Base-by-base conservation (phyloP, 2,329 filamentous ascomycete species). In the Stachybotrys echinatus region DNA sequence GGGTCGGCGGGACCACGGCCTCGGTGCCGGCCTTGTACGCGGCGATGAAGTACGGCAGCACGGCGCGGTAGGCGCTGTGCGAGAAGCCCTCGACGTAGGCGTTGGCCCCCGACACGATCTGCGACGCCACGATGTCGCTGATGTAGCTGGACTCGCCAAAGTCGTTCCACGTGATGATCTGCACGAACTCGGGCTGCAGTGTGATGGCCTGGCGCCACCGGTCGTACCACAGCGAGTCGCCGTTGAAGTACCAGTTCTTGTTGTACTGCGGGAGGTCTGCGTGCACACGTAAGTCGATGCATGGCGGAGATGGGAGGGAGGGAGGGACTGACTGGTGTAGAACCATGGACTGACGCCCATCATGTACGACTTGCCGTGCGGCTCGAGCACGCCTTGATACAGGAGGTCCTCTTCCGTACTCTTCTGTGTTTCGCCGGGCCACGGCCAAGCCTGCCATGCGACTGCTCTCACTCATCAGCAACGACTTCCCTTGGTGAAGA, bases 201-300 rank as follows among this genome's bases (percentile, higher is more conserved):
- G 73, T 18, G 67, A 74, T 68, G 67, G 83, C 48, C 74, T 71
- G 58, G 10, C 72, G 64, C 82, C 81, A 85, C 8, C 82, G 75
- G 48, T 80, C 69, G 53, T 73, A 75, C 81, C 83, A 87, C 12
- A 85, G 63, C 49, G 75, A 69, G 55, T 85, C 82, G n/a, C 80
- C 78, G 20, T 74, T 72, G 71, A 79, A 86, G 6, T 84, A 67
- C 81, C 82, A 86, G 59, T 83, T 81, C 65, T 85, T 85, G 40
- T 67, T 63, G 56, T 74, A 84, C 6, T 69, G 67, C 0, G 78
- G 74, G 3, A 84, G 66, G 51, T 81, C 55, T 58, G n/a, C 5
- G 6, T 14, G 17, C 39, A 4, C 19, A 17, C 6, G 37, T 48
- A 21, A 37, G 31, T 12, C 6, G 21, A 18, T 45, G 7, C 27